Percentiles rank a stretch among this genome's conserved stretches.
These are phyloP conservation scores for Ophiocytium majus DNA, from an alignment of 352 stramenopile genomes.

Conservation along the genomic window DNA sequence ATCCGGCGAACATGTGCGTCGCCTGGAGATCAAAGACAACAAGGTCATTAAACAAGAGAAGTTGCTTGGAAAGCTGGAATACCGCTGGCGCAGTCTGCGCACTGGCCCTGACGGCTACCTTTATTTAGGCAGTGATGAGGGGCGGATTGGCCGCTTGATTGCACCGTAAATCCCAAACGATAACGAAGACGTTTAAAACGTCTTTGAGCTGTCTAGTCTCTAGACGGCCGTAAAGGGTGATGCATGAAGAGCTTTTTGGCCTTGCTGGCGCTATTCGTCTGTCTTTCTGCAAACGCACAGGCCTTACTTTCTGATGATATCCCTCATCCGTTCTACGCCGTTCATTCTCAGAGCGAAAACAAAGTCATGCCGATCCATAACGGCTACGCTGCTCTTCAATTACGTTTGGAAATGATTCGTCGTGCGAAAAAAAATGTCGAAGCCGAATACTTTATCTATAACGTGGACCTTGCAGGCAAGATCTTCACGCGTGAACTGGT, in stretches of 20 bases:
- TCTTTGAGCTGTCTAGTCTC: no score
- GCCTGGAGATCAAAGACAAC: not conserved
- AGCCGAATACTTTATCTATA: conserved; percentile 17
- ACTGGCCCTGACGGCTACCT: not conserved
- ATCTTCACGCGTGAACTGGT: conserved; percentile 14
- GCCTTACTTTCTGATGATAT: not conserved
- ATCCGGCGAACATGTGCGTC: not conserved
- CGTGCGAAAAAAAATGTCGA: conserved; percentile 1
- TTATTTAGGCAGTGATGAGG: not conserved
- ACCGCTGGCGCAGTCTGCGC: not conserved
- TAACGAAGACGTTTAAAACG: no score
- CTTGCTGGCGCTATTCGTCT: no score
- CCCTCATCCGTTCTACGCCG: conserved; percentile 3
- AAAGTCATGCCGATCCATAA: conserved; percentile 2
- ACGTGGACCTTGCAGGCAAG: not conserved
- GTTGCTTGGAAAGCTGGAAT: not conserved
- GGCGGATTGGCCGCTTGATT: not conserved
- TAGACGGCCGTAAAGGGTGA: no score
- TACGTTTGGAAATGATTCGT: conserved; percentile 1
- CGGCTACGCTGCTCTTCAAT: not conserved
- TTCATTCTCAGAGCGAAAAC: not conserved
- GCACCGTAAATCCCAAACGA: no score
- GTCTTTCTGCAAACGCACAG: no score
- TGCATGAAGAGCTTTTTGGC: no score
- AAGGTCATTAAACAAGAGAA: conserved; percentile 1